Base-by-base conservation (phyloP, 1,139 yeast genomes). In the Taphrina betulina region DNA sequence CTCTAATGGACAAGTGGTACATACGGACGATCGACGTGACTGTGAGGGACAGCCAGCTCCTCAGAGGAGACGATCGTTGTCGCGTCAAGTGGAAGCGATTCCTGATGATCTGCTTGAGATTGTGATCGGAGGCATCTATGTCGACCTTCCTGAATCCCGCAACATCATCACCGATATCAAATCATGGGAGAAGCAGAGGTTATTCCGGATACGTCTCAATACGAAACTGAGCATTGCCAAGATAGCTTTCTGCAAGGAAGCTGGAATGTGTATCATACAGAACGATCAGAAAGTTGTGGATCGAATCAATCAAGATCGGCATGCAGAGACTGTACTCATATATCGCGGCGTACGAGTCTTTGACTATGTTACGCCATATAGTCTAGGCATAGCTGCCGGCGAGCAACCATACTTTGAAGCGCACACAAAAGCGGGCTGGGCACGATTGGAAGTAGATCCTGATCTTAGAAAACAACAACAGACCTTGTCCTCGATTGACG, bases 1-100 rank as follows among this genome's bases (percentile, higher is more conserved):
- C 17, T 82, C 74, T 41, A 82, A 88, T 1, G 81, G 76, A 20
- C 63, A 14, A n/a, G 20, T 14, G 5, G 43, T 38, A 22, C 20
- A 98, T 67, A 89, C 95, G 1, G n/a, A n/a, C n/a, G n/a, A n/a
- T n/a, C n/a, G n/a, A n/a, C n/a, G n/a, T n/a, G n/a, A n/a, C n/a
- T n/a, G n/a, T n/a, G n/a, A n/a, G n/a, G n/a, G n/a, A n/a, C n/a
- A n/a, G n/a, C n/a, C n/a, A n/a, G n/a, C n/a, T n/a, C n/a, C n/a
- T n/a, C n/a, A n/a, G n/a, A n/a, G n/a, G n/a, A n/a, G n/a, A n/a
- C n/a, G n/a, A n/a, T n/a, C n/a, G n/a, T n/a, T n/a, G n/a, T 41
- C 45, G 17, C 23, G 26, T 8, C 19, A 12, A 10, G 3, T 28
- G n/a, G 22, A 28, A 19, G 33, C 12, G 33, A 20, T 17, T 3